phyloP scores from a whole-genome alignment of 495 filamentous ascomycete species.

The Neurospora tetraspora region DNA sequence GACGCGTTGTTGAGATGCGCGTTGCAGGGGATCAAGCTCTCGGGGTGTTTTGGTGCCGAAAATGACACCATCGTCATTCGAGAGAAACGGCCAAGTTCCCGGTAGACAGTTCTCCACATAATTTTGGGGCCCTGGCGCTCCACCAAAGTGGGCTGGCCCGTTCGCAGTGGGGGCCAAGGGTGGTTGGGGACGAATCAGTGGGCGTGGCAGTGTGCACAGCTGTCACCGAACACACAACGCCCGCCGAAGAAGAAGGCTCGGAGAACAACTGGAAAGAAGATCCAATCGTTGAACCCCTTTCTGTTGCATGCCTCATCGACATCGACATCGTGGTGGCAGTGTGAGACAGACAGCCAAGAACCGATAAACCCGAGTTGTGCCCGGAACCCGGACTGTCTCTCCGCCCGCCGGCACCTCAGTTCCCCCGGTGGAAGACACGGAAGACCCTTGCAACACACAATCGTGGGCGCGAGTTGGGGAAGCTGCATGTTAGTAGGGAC shows the following conservation, averaged over 20 bases:
- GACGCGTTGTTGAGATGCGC: background rate
- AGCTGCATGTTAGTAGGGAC: background rate
- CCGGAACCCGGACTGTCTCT: background rate
- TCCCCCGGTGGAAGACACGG: background rate
- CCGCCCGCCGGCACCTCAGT: background rate
- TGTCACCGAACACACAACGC: background rate
- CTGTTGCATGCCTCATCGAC: background rate
- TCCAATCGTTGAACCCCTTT: background rate
- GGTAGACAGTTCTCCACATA: background rate
- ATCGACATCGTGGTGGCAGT: background rate
- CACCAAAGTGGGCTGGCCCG: background rate
- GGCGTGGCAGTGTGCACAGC: background rate
- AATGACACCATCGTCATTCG: constrained; percentile 13
- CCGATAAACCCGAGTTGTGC: background rate
- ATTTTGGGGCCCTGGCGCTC: background rate
- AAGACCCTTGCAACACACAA: background rate
- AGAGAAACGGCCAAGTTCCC: background rate
- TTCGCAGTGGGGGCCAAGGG: background rate
- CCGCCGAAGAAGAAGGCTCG: background rate
- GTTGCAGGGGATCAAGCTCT: background rate
- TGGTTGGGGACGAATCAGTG: background rate
- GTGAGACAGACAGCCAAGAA: background rate
- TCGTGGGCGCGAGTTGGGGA: background rate
- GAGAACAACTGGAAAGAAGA: background rate
- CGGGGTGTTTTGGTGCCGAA: background rate